These are phyloP conservation scores for Calocybe gangraenosa DNA, from an alignment of 768 basidiomycete genomes.

Conservation along the genomic window DNA sequence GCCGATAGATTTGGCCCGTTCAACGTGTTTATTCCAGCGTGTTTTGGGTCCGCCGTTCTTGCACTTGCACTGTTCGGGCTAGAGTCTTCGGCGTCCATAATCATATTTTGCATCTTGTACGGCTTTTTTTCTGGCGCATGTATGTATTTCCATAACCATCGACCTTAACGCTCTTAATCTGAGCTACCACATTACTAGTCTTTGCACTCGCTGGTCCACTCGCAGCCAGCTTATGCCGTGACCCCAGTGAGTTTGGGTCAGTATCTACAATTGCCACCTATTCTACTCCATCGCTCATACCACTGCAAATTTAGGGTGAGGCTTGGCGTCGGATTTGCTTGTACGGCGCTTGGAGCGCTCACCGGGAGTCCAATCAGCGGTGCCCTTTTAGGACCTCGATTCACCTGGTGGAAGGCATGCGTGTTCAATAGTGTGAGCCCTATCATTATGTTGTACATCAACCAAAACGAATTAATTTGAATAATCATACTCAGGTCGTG, in stretches of 20 bases:
- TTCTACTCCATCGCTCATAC: too few species aligned
- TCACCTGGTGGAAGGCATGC: constrained; percentile 19
- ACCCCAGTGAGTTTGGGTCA: constrained; percentile 5
- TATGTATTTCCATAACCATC: background rate
- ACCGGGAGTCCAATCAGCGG: constrained; percentile 19
- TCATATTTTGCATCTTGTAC: constrained; percentile 37
- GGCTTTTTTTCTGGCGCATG: too few species aligned
- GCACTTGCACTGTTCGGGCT: constrained; percentile 43
- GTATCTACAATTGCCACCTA: background rate
- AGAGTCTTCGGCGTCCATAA: constrained; percentile 29
- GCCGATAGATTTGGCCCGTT: constrained; percentile 5
- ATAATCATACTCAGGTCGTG: too few species aligned
- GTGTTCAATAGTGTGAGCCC: constrained; percentile 15
- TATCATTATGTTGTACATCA: too few species aligned
- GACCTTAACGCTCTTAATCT: constrained; percentile 20
- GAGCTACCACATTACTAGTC: constrained; percentile 26
- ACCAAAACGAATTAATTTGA: too few species aligned
- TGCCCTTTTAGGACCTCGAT: constrained; percentile 12
- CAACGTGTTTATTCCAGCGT: background rate
- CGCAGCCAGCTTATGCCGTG: background rate
- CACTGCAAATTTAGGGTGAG: background rate
- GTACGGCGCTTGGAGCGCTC: constrained; percentile 1
- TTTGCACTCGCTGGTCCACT: background rate
- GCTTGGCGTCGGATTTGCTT: constrained; percentile 1
- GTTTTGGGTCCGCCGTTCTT: constrained; percentile 34